phyloP scores from a whole-genome alignment of 306 rosid genomes.

The Dicorynia guianensis region DNA sequence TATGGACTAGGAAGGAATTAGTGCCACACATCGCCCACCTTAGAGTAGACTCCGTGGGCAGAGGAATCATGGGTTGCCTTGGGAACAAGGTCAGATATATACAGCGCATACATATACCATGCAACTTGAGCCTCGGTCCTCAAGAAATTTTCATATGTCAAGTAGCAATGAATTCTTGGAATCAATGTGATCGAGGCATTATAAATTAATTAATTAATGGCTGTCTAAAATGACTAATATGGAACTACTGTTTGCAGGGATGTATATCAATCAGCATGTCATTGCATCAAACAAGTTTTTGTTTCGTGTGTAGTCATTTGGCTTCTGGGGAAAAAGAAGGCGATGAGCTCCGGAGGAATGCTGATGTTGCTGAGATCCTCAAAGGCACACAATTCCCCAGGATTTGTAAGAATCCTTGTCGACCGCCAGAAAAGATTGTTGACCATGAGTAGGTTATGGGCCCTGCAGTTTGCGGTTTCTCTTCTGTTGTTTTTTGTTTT shows the following conservation, averaged over 20 bases:
- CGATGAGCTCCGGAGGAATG: conserved; percentile 81
- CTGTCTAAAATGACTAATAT: neutral
- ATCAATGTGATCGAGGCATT: neutral
- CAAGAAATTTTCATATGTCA: neutral
- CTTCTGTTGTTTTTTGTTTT: no score
- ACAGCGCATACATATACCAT: no score
- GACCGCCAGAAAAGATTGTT: conserved; percentile 73
- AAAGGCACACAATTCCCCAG: conserved; percentile 75
- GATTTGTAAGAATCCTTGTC: conserved; percentile 71
- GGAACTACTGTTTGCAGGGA: conserved; percentile 68
- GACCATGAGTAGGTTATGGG: conserved; percentile 77
- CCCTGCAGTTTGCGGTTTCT: neutral
- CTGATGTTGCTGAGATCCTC: conserved; percentile 85
- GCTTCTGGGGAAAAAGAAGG: conserved; percentile 99
- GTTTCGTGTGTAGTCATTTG: conserved; percentile 94
- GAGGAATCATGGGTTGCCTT: conserved; percentile 94
- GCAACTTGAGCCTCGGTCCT: neutral
- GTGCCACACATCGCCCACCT: conserved; percentile 87
- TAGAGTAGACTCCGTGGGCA: conserved; percentile 78
- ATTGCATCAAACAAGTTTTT: conserved; percentile 87
- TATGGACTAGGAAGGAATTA: conserved; percentile 81
- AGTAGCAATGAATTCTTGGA: no score
- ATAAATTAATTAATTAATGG: no score
- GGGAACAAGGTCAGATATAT: conserved; percentile 79
- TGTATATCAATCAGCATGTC: conserved; percentile 95